A percentile compares a stretch with the other conserved stretches of the same genome.
Conservation (phyloP, 129 eudicot genomes). For the Lactuca sativa region DNA sequence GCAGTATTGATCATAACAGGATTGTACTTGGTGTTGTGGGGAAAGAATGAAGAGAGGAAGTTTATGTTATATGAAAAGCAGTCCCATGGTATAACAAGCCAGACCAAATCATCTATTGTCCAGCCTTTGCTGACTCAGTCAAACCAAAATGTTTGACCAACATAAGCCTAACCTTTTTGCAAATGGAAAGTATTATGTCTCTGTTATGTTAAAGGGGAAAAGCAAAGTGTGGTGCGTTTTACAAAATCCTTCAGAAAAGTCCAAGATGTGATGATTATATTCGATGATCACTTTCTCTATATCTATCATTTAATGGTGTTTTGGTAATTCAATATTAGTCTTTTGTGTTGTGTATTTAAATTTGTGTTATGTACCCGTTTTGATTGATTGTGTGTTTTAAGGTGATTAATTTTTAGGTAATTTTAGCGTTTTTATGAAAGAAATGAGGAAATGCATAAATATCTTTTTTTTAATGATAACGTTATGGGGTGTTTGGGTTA, state of each 20-base stretch:
- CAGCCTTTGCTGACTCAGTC: conserved; percentile 77
- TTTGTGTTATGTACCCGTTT: neutral
- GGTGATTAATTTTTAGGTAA: neutral
- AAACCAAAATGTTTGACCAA: conserved; percentile 54
- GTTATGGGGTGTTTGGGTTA: too few species aligned
- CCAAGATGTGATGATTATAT: conserved; percentile 29
- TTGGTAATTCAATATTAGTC: conserved; percentile 7
- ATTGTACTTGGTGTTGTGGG: conserved; percentile 84
- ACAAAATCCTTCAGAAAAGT: conserved; percentile 10
- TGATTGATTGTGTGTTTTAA: neutral
- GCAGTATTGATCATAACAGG: conserved; percentile 80
- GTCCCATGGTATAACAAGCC: conserved; percentile 38
- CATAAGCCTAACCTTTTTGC: conserved; percentile 13
- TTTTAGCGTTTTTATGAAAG: neutral
- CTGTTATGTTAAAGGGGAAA: conserved; percentile 5
- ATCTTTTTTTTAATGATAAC: too few species aligned
- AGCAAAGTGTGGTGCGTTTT: conserved; percentile 28
- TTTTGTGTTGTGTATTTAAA: conserved; percentile 2
- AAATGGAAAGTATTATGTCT: conserved; percentile 23
- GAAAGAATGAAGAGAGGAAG: conserved; percentile 77
- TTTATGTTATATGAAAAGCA: conserved; percentile 30
- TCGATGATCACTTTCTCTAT: conserved; percentile 15
- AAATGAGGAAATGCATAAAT: neutral
- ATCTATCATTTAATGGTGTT: conserved; percentile 7
- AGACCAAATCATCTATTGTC: conserved; percentile 60